These are phyloP conservation scores for Lactifluus hygrophoroides DNA, from an alignment of 768 basidiomycete species.

Conservation along the genomic window DNA sequence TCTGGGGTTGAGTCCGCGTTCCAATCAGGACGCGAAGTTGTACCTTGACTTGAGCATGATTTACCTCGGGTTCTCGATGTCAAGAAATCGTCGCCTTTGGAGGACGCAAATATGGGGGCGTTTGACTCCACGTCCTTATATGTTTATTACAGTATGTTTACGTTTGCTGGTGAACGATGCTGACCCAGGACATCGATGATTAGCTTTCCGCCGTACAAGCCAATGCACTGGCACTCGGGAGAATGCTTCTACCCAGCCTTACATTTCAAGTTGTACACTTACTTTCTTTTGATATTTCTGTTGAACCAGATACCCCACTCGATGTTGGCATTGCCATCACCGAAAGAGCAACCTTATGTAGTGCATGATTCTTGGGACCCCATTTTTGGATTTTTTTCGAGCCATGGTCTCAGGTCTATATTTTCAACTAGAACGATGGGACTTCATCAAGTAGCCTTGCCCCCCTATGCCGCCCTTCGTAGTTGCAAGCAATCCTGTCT, in stretches of 20 bases:
- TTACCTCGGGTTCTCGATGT: too few relatives aligned
- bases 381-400: too few relatives aligned
- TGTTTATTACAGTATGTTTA: background rate
- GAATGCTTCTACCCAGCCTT: background rate
- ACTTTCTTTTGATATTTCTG: background rate
- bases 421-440: too few relatives aligned
- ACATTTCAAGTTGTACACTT: background rate
- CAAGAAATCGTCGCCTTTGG: too few relatives aligned
- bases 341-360: too few relatives aligned
- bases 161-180: too few relatives aligned
- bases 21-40: too few relatives aligned
- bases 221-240: background rate
- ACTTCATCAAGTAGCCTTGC: background rate
- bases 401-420: too few relatives aligned
- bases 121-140: background rate
- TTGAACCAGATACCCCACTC: background rate
- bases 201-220: background rate
- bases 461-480: background rate
- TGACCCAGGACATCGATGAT: background rate
- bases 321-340: background rate
- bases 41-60: too few relatives aligned
- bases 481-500: background rate
- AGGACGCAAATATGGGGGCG: background rate
- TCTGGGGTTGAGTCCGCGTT: background rate
- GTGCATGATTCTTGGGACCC: too few relatives aligned